Conservation (phyloP, 139 green algal species). For the Dunaliella sp. region DNA sequence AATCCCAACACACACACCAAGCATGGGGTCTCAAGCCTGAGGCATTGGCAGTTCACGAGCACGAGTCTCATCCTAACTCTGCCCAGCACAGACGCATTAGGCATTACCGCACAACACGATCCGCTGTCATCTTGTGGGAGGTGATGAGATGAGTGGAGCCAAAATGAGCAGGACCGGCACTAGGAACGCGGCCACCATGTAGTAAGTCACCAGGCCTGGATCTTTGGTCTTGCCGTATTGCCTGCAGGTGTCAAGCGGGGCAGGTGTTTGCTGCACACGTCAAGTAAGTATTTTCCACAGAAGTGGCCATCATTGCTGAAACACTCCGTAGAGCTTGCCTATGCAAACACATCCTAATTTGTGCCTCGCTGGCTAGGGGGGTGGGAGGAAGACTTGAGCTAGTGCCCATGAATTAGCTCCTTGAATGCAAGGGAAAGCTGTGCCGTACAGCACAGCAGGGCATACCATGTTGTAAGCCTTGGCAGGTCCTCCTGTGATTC, state of each 20-base stretch:
- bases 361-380: neutral
- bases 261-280: too few relatives aligned
- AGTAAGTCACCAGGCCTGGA: slow-evolving; percentile 1
- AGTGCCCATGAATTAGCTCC: neutral
- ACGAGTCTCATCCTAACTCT: too few relatives aligned
- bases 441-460: too few relatives aligned
- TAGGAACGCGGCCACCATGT: slow-evolving; percentile 5
- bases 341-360: neutral
- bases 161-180: slow-evolving; percentile 5
- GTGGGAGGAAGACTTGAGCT: neutral
- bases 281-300: neutral
- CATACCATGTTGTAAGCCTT: neutral
- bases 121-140: too few relatives aligned
- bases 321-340: neutral
- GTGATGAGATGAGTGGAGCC: neutral
- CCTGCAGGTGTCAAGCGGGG: neutral
- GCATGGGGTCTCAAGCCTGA: too few relatives aligned
- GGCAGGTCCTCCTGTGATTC: neutral
- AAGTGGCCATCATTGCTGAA: neutral
- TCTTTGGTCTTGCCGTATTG: slow-evolving; percentile 9
- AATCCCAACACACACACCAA: too few relatives aligned
- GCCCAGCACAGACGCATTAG: too few relatives aligned
- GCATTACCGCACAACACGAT: too few relatives aligned
- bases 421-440: too few relatives aligned
- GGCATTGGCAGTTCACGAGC: too few relatives aligned